Base-by-base conservation (phyloP, 2,329 filamentous ascomycete genomes). In the Emericellopsis cladophorae region DNA sequence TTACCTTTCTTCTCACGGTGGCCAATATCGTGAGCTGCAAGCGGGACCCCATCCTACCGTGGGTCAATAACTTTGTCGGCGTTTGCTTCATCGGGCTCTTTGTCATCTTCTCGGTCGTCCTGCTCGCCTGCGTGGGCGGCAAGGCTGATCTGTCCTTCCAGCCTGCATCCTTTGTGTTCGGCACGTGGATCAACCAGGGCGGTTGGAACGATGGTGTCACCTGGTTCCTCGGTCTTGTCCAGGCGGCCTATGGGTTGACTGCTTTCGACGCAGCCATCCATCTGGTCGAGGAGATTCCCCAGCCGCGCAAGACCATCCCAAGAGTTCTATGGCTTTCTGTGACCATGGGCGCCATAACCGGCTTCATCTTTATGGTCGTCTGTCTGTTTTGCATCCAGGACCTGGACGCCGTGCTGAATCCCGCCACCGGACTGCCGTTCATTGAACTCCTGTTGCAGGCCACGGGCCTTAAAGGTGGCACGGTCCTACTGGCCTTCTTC, bases 241-340 rank as follows among this genome's bases (percentile, higher is more conserved):
- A 72, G 42, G 62, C 65, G 3, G 67, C 67, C 0, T 70, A 70
- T 39, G 67, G 66, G 3, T 51, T 71, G 16, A 71, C 67, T 0
- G 67, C 67, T 2, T 70, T 70, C 45, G 67, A 71, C 47, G 65
- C 66, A 1, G 66, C 67, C 18, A 66, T 71, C 31, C 68, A 71
- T 45, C 62, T 71, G 57, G 61, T 65, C 4, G 67, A 70, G 43
- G 67, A 70, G 47, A 62, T 70, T 4, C 65, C 66, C 0, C 51
- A 57, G 6, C 66, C 67, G 5, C 53, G 64, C 5, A 61, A 51
- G 29, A 68, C 65, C 38, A 62, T 61, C 0, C 67, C 67, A 0
- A 52, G 53, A 15, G 59, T 65, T 2, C 66, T 69, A 24, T 68
- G 61, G 58, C 57, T 69, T 15, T 61, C 66, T 0, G 65, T 70